phyloP scores from a whole-genome alignment of 768 basidiomycete genomes.

The Trametes cinnabarina region DNA sequence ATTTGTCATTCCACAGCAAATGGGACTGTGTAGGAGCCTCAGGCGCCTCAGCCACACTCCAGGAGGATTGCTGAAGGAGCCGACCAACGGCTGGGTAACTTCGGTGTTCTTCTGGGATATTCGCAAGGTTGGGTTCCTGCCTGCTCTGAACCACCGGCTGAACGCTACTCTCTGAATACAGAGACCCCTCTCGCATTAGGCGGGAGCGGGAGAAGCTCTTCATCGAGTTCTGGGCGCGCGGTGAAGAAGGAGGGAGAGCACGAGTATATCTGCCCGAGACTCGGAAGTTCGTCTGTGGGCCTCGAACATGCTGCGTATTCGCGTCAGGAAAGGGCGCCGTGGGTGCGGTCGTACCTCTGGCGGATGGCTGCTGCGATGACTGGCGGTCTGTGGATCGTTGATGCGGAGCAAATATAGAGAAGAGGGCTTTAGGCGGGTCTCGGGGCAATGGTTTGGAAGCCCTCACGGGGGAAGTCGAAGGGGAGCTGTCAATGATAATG shows the following conservation, averaged over 20 bases:
- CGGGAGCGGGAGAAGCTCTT: too few relatives aligned
- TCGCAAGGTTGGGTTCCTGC: too few relatives aligned
- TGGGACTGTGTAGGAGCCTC: constrained; percentile 26
- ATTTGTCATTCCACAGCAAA: constrained; percentile 70
- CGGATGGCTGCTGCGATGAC: constrained; percentile 13
- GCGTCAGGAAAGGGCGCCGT: constrained; percentile 48
- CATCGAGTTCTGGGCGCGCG: background rate
- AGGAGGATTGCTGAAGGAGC: background rate
- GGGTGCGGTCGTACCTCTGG: background rate
- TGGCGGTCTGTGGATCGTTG: constrained; percentile 14
- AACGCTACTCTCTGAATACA: too few relatives aligned
- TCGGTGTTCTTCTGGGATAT: constrained; percentile 5
- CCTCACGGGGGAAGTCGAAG: constrained; percentile 27
- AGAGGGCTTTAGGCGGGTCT: constrained; percentile 33
- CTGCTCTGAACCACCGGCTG: too few relatives aligned
- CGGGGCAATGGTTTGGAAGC: background rate
- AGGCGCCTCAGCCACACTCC: background rate
- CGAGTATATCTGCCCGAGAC: constrained; percentile 1
- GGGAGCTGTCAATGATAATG: constrained; percentile 41
- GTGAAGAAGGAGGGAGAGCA: background rate
- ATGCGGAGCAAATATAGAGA: constrained; percentile 47
- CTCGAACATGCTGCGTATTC: constrained; percentile 60
- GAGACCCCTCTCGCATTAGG: too few relatives aligned
- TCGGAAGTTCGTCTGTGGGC: constrained; percentile 45
- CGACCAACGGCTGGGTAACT: constrained; percentile 21